Evolutionary conservation across 225 moss, liverwort and hornwort genomes (phyloP), one percentile per base, ranked within the genome.

Genomic region (Takakia lepidozioides): DNA sequence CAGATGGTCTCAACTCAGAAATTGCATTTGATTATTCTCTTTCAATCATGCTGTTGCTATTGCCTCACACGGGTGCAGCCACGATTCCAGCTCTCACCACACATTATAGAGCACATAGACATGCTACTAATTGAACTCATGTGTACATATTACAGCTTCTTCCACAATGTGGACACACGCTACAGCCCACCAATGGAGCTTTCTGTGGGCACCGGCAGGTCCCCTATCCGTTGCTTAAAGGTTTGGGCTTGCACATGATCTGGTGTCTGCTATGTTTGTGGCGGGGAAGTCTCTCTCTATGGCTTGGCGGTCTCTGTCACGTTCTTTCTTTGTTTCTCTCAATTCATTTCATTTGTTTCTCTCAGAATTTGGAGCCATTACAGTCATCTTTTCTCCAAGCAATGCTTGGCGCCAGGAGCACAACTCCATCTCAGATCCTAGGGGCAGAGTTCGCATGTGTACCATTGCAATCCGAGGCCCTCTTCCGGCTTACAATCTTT

Each of bases 111-210:
- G n/a, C 23, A 43, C 24, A 18, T 58, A 29, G 35, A 27, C 4
- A 3, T 36, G 27, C 35, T 26, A 26, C 43, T 46, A 2, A 13
- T 5, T 27, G 19, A 19, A 25, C 24, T 58, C 20, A 10, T 1
- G 8, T 7, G 10, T 48, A 32, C 22, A 8, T 48, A 29, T n/a
- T n/a, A n/a, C 73, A 95, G 93, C 63, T 95, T 95, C 48, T 95
- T 95, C 54, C 86, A 73, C 28, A 84, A 90, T 49, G 68, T 95
- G 56, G 93, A 95, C 65, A 84, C 74, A 32, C 74, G 84, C 37
- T 70, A 80, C 56, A 69, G 62, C 19, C 92, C 87, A 25, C 65
- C 80, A 4, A 58, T 62, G 45, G 84, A 85, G 48, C 50, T 92
- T 14, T 58, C 58, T 46, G 66, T 82, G 39, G 78, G 73, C 27